Conservation (phyloP, 108 stramenopile genomes). For the Cylindrotheca closterium region DNA sequence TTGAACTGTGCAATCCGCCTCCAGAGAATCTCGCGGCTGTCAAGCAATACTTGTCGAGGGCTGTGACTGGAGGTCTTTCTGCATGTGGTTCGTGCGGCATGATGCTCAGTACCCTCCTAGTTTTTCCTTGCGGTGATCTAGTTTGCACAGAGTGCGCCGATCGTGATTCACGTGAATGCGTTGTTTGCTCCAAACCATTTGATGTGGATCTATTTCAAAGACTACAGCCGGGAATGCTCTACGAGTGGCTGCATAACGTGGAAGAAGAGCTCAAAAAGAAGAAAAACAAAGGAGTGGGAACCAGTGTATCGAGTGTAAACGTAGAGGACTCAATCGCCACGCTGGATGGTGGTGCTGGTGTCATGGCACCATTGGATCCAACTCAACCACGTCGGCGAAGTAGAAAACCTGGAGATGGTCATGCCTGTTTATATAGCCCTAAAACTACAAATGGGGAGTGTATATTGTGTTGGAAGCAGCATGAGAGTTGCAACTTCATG, state of each 20-base stretch:
- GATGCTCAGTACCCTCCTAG: constrained; percentile 58
- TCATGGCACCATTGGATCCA: constrained; percentile 14
- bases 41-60: constrained; percentile 56
- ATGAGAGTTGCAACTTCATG: constrained; percentile 62
- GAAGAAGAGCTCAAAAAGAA: constrained; percentile 43
- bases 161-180: constrained; percentile 29
- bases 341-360: constrained; percentile 9
- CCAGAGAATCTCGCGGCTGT: constrained; percentile 41
- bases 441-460: constrained; percentile 58
- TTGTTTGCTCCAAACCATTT: constrained; percentile 51
- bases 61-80: constrained; percentile 49
- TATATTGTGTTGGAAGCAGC: constrained; percentile 61
- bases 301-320: background rate
- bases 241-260: constrained; percentile 39
- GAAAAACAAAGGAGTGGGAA: background rate
- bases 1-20: constrained; percentile 24
- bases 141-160: constrained; percentile 87
- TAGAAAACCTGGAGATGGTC: constrained; percentile 55
- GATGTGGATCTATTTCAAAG: constrained; percentile 82
- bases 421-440: constrained; percentile 53
- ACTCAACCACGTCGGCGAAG: constrained; percentile 21
- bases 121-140: constrained; percentile 70
- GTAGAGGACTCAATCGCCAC: background rate
- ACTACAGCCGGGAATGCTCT: constrained; percentile 72
- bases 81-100: constrained; percentile 64